Base-by-base conservation (phyloP, 192 early-diverging fungal species). In the Dispira simplex region DNA sequence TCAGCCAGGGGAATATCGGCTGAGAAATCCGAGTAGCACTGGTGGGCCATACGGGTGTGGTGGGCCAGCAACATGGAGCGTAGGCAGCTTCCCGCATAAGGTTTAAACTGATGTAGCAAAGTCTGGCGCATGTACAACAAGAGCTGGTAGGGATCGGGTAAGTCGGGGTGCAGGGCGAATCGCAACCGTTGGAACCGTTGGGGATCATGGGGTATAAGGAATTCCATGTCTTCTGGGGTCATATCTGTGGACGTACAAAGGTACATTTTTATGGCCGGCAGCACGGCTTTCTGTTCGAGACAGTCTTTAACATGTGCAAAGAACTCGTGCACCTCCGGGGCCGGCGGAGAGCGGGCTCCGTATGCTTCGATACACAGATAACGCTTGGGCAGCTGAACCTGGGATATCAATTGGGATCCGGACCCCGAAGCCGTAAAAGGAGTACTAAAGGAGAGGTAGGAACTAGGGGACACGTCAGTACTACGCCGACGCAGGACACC, bases 351-450 rank as follows among this genome's bases (percentile, higher is more conserved):
- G 26, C 59, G 59, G 16, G 25, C 43, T 21, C 59, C 59, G 46
- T 46, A 62, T 44, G 46, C 59, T 20, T 62, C 59, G n/a, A 62
- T 46, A 58, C 56, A 58, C 8, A 58, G 32, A 26, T 28, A 39
- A n/a, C 56, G 59, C 28, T 62, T 45, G 59, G 28, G 59, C 11
- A 45, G 44, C 12, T 20, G n/a, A 14, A 62, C 28, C 14, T 44
- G 28, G 14, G 59, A 21, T 16, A 14, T 23, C 49, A 23, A 51
- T 18, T 51, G 49, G 49, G 16, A 23, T 20, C 49, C 49, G 8
- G 49, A 23, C 1, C 32, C 32, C 32, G 32, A 39, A 39, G 32
- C 32, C 32, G 32, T 39, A 39, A 39, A 39, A 39, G 32, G 32
- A 39, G 32, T 39, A 39, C 32, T 39, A 39, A 39, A 39, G 32